Evolutionary conservation across 2,329 filamentous ascomycete species (phyloP), one percentile per base, ranked within the genome.

Genomic region (Periconia digitata): DNA sequence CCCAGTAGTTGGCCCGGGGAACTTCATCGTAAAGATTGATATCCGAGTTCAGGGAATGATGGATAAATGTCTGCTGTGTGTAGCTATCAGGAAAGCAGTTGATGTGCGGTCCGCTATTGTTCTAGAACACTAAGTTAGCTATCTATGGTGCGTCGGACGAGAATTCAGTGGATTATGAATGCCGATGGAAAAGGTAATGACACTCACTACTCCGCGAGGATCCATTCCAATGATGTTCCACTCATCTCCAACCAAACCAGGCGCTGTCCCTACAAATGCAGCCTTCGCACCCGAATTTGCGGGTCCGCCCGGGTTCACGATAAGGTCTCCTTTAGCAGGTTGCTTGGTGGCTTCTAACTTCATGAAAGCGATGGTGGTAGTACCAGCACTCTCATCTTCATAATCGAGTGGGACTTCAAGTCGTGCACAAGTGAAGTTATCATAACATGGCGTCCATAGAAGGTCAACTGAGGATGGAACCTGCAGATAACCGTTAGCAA

Each of bases 261-360:
- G 39, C 32, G 10, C 53, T 57, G 6, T 41, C 38, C 12, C 51
- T 34, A 5, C 66, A 40, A 13, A 64, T 47, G 18, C 15, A 37
- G 3, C n/a, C n/a, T 60, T 48, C 1, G 71, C 50, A n/a, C 71
- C 71, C 4, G 62, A 65, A 2, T 58, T 66, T 13, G 68, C 66
- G 2, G 70, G 70, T 2, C 56, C 56, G 21, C 48, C 48, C 8
- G 50, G 50, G 36, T 50, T 53, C n/a, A n/a, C n/a, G 18, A 37
- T 24, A 5, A 47, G 22, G 16, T 49, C 43, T 15, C 21, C 18
- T 24, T 32, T 42, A 4, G 16, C n/a, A 43, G 16, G 6, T 20
- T 44, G 13, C 17, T 21, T 27, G 22, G 22, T 15, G 6, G 21
- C 18, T n/a, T 42, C 32, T 3, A 13, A 24, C 21, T 44, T 44